A percentile compares a stretch with the other conserved stretches of the same genome.
These are phyloP conservation scores for Solanum hybrid DNA, from an alignment of 305 asterid species.

Conservation along the genomic window DNA sequence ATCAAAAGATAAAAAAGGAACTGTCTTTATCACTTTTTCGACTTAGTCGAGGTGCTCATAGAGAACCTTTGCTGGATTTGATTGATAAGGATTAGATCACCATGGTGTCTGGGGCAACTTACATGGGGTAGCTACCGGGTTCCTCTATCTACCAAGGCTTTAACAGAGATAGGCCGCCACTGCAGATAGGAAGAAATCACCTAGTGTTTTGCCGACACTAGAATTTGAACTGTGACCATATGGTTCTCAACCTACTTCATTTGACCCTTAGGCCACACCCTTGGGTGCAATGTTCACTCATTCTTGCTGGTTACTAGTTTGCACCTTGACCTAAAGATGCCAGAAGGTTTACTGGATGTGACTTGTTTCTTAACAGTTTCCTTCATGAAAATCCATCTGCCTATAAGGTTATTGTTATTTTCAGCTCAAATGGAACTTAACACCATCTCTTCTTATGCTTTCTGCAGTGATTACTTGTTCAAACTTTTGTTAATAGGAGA, in stretches of 20 bases:
- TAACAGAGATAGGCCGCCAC: neutral
- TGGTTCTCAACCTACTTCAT: neutral
- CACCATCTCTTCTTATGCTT: neutral
- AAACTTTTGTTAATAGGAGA: conserved; percentile 8
- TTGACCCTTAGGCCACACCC: neutral
- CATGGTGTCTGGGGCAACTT: neutral
- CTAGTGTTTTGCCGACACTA: neutral
- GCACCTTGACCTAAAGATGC: neutral
- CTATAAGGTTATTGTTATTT: neutral
- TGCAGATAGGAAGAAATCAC: neutral
- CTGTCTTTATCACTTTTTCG: neutral
- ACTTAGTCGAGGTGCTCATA: neutral
- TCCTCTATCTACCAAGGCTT: neutral
- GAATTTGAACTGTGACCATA: neutral
- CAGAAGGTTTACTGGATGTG: neutral
- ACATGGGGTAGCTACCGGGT: neutral
- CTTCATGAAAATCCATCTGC: neutral
- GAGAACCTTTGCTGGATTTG: neutral
- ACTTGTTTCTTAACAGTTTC: neutral
- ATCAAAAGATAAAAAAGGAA: neutral
- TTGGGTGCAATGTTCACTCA: neutral
- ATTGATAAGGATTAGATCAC: neutral
- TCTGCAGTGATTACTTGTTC: conserved; percentile 7
- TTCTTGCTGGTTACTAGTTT: neutral
- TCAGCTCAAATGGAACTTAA: neutral